A percentile compares a stretch with the other conserved stretches of the same genome.
These are phyloP conservation scores for Chenopodium album DNA, from an alignment of 148 eudicot genomes.

Conservation along the genomic window DNA sequence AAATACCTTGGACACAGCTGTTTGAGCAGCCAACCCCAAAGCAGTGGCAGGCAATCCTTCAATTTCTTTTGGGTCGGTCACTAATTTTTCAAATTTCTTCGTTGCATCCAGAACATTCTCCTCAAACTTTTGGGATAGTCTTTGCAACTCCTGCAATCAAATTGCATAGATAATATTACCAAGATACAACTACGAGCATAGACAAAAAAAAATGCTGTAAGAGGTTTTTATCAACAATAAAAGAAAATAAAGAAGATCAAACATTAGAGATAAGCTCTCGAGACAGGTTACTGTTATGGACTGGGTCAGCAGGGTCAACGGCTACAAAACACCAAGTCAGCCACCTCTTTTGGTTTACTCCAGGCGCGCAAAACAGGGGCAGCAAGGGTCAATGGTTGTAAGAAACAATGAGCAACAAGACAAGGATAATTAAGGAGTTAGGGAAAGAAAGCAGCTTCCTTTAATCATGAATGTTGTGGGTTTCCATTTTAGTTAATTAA, in stretches of 20 bases:
- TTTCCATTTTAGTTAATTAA: too few relatives aligned
- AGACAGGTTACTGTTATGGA: background rate
- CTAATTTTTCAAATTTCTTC: conserved; percentile 86
- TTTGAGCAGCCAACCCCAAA: conserved; percentile 93
- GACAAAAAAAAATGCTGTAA: background rate
- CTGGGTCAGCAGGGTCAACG: too few relatives aligned
- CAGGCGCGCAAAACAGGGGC: too few relatives aligned
- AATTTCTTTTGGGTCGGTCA: conserved; percentile 81
- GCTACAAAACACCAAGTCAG: too few relatives aligned
- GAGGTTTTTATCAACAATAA: background rate
- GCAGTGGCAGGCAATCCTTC: conserved; percentile 93
- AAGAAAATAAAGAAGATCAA: background rate
- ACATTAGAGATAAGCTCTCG: background rate
- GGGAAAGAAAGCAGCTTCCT: too few relatives aligned
- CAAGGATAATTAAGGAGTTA: too few relatives aligned
- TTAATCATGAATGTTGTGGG: too few relatives aligned
- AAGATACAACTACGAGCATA: background rate
- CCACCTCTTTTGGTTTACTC: too few relatives aligned
- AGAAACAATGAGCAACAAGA: too few relatives aligned
- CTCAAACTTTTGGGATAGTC: conserved; percentile 77
- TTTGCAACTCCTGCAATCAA: conserved; percentile 66
- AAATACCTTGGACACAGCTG: conserved; percentile 84
- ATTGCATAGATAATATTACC: conserved; percentile 5
- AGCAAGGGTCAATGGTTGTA: too few relatives aligned
- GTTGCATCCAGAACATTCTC: conserved; percentile 98